Evolutionary conservation across 2,329 filamentous ascomycete genomes (phyloP).

Genomic region (Fusarium poae): DNA sequence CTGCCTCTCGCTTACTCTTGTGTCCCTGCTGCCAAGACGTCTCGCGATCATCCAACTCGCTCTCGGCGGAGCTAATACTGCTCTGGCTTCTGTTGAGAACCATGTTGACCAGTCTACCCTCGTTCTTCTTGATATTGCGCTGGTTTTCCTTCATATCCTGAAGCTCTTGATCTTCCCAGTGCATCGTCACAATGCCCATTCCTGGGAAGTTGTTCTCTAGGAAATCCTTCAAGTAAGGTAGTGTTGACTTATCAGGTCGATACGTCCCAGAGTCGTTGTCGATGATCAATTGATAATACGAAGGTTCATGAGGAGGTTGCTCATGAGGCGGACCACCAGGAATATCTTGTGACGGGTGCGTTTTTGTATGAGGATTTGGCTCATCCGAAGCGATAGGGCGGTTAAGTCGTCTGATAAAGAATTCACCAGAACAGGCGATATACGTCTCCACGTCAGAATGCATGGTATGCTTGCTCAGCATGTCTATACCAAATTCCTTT

Average conservation of each 20-base stretch:
- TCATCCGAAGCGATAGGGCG: slow-evolving; percentile 61
- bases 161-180: slow-evolving; percentile 83
- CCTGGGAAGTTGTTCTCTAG: slow-evolving; percentile 81
- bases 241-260: slow-evolving; percentile 81
- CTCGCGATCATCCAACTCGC: slow-evolving; percentile 63
- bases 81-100: slow-evolving; percentile 69
- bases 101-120: slow-evolving; percentile 65
- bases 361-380: slow-evolving; percentile 59
- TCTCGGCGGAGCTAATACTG: slow-evolving; percentile 66
- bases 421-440: slow-evolving; percentile 92
- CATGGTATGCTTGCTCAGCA: slow-evolving; percentile 96
- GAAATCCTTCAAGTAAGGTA: slow-evolving; percentile 79
- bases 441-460: slow-evolving; percentile 93
- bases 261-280: slow-evolving; percentile 98
- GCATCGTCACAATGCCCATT: slow-evolving; percentile 78
- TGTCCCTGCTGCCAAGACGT: slow-evolving; percentile 54
- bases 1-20: slow-evolving; percentile 67
- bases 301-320: slow-evolving; percentile 61
- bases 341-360: slow-evolving; percentile 63
- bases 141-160: slow-evolving; percentile 81
- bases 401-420: slow-evolving; percentile 81
- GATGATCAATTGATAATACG: slow-evolving; percentile 86
- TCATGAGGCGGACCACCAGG: slow-evolving; percentile 61
- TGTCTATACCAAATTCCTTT: slow-evolving; percentile 93
- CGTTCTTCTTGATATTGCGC: slow-evolving; percentile 77